Evolutionary conservation across 192 early-diverging fungal genomes (phyloP).

Genomic region (Coemansia sp.): DNA sequence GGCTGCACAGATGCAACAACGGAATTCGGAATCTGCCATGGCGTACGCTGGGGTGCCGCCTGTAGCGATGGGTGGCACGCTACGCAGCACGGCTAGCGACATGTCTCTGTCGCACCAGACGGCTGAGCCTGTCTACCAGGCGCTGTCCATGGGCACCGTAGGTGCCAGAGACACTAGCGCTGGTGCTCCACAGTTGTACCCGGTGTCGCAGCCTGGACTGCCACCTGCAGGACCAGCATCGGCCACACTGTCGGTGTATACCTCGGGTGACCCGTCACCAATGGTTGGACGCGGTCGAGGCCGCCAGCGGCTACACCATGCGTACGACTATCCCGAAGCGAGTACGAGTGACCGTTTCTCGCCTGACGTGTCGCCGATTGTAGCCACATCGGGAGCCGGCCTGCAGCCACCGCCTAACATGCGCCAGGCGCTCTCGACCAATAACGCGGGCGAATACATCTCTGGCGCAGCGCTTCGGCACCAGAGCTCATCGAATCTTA

Average conservation of each 20-base stretch:
- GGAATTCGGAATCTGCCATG: neutral
- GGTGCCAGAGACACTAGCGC: neutral
- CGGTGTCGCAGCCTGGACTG: conserved; percentile 40
- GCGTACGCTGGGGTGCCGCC: neutral
- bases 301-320: conserved; percentile 26
- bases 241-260: conserved; percentile 22
- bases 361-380: conserved; percentile 5
- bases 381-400: neutral
- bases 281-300: conserved; percentile 25
- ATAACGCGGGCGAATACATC: conserved; percentile 8
- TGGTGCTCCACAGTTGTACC: conserved; percentile 19
- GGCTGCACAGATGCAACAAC: neutral
- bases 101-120: conserved; percentile 10
- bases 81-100: conserved; percentile 2
- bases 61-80: neutral
- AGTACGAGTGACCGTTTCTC: conserved; percentile 9
- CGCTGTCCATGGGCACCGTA: conserved; percentile 11
- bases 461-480: conserved; percentile 3
- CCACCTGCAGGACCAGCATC: conserved; percentile 36
- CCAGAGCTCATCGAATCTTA: conserved; percentile 10
- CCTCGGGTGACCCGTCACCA: conserved; percentile 14
- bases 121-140: conserved; percentile 14
- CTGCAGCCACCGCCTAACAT: conserved; percentile 3
- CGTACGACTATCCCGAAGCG: conserved; percentile 33
- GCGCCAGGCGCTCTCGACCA: conserved; percentile 25